Conservation (phyloP, 2,329 filamentous ascomycete species). For the Biscogniauxia sp. region DNA sequence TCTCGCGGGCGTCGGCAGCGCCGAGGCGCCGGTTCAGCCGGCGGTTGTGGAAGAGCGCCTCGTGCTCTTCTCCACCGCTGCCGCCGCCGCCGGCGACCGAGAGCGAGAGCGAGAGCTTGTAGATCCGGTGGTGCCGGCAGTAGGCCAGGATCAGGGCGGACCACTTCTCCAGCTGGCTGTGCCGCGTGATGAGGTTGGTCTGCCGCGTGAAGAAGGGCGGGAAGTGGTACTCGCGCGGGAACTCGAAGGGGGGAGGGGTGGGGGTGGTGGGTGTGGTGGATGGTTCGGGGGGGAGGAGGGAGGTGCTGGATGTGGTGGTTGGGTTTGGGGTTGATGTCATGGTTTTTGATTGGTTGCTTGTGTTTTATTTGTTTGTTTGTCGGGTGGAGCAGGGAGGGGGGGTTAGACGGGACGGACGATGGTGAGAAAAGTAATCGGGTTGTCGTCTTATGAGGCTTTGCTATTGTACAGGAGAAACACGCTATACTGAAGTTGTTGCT, state of each 20-base stretch:
- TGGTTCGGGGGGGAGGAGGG: neutral
- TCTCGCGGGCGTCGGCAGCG: conserved; percentile 52
- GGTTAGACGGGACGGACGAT: too few relatives aligned
- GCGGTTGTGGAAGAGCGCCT: conserved; percentile 57
- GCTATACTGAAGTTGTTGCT: neutral
- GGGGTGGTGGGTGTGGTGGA: conserved; percentile 2
- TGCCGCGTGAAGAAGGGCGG: conserved; percentile 85
- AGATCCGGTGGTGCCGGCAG: conserved; percentile 75
- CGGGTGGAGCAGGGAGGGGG: neutral
- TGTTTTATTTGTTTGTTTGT: neutral
- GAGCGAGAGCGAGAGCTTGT: conserved; percentile 65
- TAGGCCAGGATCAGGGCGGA: conserved; percentile 80
- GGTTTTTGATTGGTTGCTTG: neutral
- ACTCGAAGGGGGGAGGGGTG: conserved; percentile 40
- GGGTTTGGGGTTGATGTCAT: conserved; percentile 1
- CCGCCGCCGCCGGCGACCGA: conserved; percentile 27
- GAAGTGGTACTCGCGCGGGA: conserved; percentile 69
- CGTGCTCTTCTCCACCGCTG: conserved; percentile 24
- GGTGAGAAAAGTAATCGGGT: too few relatives aligned
- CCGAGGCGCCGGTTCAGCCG: conserved; percentile 50
- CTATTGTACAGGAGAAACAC: too few relatives aligned
- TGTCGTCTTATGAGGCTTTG: too few relatives aligned
- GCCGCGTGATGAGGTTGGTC: conserved; percentile 68
- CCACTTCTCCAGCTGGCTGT: conserved; percentile 82
- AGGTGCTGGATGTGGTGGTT: neutral